Conservation (phyloP, 2,329 filamentous ascomycete genomes). For the Diplodia sapinea region DNA sequence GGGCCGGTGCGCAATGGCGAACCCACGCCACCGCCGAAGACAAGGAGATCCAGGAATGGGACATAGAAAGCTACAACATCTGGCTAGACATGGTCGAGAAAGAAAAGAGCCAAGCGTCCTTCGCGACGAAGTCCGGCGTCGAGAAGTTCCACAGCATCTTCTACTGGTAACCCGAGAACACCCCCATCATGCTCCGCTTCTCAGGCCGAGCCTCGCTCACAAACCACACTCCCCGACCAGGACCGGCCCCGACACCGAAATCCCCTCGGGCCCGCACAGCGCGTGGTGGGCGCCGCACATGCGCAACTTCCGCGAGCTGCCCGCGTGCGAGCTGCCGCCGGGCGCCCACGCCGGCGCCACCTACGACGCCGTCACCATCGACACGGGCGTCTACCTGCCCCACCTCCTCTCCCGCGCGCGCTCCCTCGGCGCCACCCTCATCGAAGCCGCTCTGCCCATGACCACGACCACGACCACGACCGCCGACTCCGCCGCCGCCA, state of each 20-base stretch:
- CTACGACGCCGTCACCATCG: constrained; percentile 47
- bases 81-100: constrained; percentile 46
- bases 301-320: constrained; percentile 40
- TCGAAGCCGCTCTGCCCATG: constrained; percentile 41
- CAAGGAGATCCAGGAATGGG: constrained; percentile 47
- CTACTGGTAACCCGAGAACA: constrained; percentile 20
- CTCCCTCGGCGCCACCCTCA: constrained; percentile 38
- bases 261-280: constrained; percentile 32
- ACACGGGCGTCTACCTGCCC: constrained; percentile 47
- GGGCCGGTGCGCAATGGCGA: constrained; percentile 58
- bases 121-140: constrained; percentile 36
- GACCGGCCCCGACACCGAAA: constrained; percentile 34
- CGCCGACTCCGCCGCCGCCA: constrained; percentile 35
- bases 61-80: constrained; percentile 51
- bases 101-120: constrained; percentile 36
- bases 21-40: constrained; percentile 48
- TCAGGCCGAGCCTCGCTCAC: neutral
- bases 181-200: neutral
- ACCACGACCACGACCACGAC: neutral
- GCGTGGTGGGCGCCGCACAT: constrained; percentile 51
- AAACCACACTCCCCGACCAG: constrained; percentile 33
- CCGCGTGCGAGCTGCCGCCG: constrained; percentile 33
- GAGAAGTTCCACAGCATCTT: constrained; percentile 33
- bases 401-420: constrained; percentile 44
- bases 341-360: constrained; percentile 38